Conservation (phyloP, 768 basidiomycete genomes). For the Mycena vitilis region DNA sequence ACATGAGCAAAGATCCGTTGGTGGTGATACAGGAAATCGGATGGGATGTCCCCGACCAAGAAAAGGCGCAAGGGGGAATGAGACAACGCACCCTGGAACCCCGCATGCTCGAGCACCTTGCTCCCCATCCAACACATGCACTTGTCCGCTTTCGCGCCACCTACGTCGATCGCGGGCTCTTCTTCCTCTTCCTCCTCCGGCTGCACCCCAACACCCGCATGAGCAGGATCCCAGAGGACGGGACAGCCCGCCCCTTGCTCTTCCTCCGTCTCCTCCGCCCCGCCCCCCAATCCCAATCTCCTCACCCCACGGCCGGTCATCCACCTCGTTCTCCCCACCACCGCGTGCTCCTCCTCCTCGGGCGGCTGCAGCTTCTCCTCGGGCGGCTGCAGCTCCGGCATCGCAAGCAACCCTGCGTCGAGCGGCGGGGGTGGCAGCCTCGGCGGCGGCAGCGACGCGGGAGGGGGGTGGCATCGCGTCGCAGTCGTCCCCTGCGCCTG, state of each 20-base stretch:
- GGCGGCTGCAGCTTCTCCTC: constrained; percentile 41
- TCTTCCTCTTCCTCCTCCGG: constrained; percentile 18
- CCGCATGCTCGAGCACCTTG: constrained; percentile 89
- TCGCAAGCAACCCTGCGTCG: constrained; percentile 44
- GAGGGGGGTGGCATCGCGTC: constrained; percentile 2
- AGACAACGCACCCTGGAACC: constrained; percentile 83
- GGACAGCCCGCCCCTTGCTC: constrained; percentile 21
- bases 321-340: constrained; percentile 58
- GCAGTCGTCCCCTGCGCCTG: not conserved
- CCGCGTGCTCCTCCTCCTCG: constrained; percentile 50
- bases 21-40: not conserved
- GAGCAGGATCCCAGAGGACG: not conserved
- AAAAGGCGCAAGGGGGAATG: not conserved
- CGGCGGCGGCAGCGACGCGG: constrained; percentile 6
- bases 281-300: constrained; percentile 25
- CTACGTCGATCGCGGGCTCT: constrained; percentile 62
- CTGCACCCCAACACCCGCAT: no score
- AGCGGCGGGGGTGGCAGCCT: constrained; percentile 25
- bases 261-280: constrained; percentile 17
- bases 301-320: constrained; percentile 71
- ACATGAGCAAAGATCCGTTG: constrained; percentile 1
- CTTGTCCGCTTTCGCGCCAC: constrained; percentile 66
- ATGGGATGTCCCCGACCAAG: not conserved
- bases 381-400: constrained; percentile 43
- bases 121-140: constrained; percentile 79